Conservation (phyloP, 2,329 filamentous ascomycete genomes). For the Verticillium dahliae region DNA sequence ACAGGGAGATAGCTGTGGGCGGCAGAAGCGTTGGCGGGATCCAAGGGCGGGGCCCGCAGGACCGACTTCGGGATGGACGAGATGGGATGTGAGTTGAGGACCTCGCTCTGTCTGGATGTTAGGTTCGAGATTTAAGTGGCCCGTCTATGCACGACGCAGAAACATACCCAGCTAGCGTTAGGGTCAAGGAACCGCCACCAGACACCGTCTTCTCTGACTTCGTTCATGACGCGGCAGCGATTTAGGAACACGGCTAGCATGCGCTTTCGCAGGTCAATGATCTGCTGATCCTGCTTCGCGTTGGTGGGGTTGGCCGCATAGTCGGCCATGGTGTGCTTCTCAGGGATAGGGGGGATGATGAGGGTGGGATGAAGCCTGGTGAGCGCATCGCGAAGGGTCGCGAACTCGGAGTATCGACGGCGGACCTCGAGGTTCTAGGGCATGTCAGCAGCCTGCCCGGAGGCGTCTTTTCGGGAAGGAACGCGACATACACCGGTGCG, state of each 20-base stretch:
- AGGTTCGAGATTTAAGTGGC: conserved; percentile 10
- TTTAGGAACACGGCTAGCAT: conserved; percentile 97
- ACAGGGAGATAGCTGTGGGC: conserved; percentile 85
- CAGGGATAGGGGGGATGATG: conserved; percentile 92
- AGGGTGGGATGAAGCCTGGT: conserved; percentile 90
- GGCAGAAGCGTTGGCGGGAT: conserved; percentile 84
- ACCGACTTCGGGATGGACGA: conserved; percentile 90
- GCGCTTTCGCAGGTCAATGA: conserved; percentile 92
- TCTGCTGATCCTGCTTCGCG: conserved; percentile 93
- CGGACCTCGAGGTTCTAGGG: conserved; percentile 86
- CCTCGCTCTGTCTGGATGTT: conserved; percentile 63
- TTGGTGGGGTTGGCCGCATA: conserved; percentile 97
- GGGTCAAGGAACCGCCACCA: conserved; percentile 98
- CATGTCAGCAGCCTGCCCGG: not conserved
- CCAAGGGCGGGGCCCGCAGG: conserved; percentile 88
- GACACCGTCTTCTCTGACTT: conserved; percentile 85
- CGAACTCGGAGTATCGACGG: conserved; percentile 93
- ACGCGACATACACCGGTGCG: conserved; percentile 68
- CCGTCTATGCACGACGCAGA: not conserved
- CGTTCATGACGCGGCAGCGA: conserved; percentile 85
- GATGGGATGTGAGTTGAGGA: conserved; percentile 87
- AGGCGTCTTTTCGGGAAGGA: conserved; percentile 1
- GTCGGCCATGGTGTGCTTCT: conserved; percentile 98
- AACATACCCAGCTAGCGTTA: conserved; percentile 89
- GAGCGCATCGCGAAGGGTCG: conserved; percentile 80